These are phyloP conservation scores for Ramalina intermedia DNA, from an alignment of 495 filamentous ascomycete genomes.

Conservation along the genomic window DNA sequence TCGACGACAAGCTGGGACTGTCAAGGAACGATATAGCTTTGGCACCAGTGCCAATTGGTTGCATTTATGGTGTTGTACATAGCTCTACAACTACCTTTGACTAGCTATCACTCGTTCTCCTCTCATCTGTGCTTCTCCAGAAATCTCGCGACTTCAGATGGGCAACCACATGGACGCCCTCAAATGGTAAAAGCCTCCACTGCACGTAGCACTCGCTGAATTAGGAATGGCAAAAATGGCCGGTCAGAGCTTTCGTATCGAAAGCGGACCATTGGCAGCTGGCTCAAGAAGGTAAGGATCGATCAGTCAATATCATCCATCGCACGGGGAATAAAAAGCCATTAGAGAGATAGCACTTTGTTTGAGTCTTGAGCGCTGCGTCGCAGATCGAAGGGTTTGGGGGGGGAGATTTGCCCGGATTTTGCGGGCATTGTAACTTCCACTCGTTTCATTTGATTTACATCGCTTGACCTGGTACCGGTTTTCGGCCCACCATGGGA, in stretches of 20 bases:
- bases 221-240: neutral
- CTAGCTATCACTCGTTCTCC: neutral
- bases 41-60: slow-evolving; percentile 13
- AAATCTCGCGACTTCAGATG: neutral
- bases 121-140: neutral
- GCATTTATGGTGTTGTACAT: slow-evolving; percentile 9
- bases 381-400: neutral
- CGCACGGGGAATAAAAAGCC: neutral
- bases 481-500: slow-evolving; percentile 29
- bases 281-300: neutral
- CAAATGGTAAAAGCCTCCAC: neutral
- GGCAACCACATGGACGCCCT: slow-evolving; percentile 1
- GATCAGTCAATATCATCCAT: slow-evolving; percentile 1
- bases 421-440: neutral
- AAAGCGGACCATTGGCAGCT: slow-evolving; percentile 1
- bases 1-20: neutral
- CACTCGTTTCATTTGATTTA: neutral
- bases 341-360: slow-evolving; percentile 8
- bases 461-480: slow-evolving; percentile 20
- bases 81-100: neutral
- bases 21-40: neutral
- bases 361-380: slow-evolving; percentile 3
- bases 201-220: neutral
- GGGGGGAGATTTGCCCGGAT: neutral
- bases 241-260: neutral